A percentile compares a stretch with the other conserved stretches of the same genome.
Evolutionary conservation across 441 rosid genomes (phyloP).

Genomic region (Biscutella laevigata): DNA sequence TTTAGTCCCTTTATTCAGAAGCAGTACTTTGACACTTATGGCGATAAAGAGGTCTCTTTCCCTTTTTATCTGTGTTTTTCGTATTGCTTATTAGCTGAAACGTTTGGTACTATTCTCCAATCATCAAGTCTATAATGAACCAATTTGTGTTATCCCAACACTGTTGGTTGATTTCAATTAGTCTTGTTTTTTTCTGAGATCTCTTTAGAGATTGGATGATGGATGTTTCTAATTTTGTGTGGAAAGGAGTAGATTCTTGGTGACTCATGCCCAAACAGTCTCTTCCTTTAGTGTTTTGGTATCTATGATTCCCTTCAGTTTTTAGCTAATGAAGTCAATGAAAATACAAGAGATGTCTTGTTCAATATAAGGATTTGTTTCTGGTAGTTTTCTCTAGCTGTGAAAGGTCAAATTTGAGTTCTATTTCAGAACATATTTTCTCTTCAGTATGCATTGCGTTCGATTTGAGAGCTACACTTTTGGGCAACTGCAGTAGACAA

Average conservation of each 20-base stretch:
- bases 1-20: conserved; percentile 65
- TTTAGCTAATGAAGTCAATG: neutral
- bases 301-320: neutral
- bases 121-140: neutral
- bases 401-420: neutral
- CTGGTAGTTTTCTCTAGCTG: neutral
- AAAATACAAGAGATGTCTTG: neutral
- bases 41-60: conserved; percentile 43
- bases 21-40: conserved; percentile 73
- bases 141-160: neutral
- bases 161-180: neutral
- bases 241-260: neutral
- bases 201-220: too few relatives aligned
- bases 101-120: too few relatives aligned
- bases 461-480: too few relatives aligned
- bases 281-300: neutral
- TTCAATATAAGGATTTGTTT: neutral
- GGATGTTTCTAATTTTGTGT: too few relatives aligned
- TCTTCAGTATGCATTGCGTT: too few relatives aligned
- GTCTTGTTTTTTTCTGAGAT: too few relatives aligned
- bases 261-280: neutral
- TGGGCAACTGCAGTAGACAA: neutral
- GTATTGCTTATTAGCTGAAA: neutral
- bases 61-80: neutral
- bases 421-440: neutral